Evolutionary conservation across 331 rosid species (phyloP).

Genomic region (Quercus lobata): DNA sequence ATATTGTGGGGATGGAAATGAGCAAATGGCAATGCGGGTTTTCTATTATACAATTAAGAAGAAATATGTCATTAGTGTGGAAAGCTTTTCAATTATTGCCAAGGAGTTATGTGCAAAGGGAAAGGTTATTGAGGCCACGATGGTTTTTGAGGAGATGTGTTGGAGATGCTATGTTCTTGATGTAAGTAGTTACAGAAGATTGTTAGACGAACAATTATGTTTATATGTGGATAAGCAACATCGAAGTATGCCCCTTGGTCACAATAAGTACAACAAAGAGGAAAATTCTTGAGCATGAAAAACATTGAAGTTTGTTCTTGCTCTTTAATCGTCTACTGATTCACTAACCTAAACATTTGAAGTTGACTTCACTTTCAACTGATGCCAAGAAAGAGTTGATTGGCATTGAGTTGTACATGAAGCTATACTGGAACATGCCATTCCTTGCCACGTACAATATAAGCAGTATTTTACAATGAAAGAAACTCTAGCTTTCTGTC

Average conservation of each 20-base stretch:
- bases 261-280: too few relatives aligned
- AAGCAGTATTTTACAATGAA: too few relatives aligned
- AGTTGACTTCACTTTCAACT: too few relatives aligned
- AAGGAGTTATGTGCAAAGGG: slow-evolving; percentile 26
- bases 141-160: slow-evolving; percentile 27
- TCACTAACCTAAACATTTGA: too few relatives aligned
- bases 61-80: slow-evolving; percentile 29
- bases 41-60: slow-evolving; percentile 27
- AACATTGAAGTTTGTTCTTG: not conserved
- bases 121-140: slow-evolving; percentile 28
- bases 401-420: too few relatives aligned
- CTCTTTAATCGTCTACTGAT: too few relatives aligned
- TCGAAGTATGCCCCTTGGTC: too few relatives aligned
- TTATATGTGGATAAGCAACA: not conserved
- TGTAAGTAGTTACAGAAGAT: slow-evolving; percentile 19
- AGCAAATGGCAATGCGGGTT: slow-evolving; percentile 29
- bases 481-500: too few relatives aligned
- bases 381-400: too few relatives aligned
- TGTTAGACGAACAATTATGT: slow-evolving; percentile 4
- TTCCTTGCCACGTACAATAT: too few relatives aligned
- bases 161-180: slow-evolving; percentile 21
- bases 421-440: too few relatives aligned
- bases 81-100: slow-evolving; percentile 26
- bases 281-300: not conserved
- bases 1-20: slow-evolving; percentile 38